Percentiles rank a stretch among this genome's conserved stretches.
These are phyloP conservation scores for Centrapalus pauciflorus DNA, from an alignment of 129 eudicot species.

Conservation along the genomic window DNA sequence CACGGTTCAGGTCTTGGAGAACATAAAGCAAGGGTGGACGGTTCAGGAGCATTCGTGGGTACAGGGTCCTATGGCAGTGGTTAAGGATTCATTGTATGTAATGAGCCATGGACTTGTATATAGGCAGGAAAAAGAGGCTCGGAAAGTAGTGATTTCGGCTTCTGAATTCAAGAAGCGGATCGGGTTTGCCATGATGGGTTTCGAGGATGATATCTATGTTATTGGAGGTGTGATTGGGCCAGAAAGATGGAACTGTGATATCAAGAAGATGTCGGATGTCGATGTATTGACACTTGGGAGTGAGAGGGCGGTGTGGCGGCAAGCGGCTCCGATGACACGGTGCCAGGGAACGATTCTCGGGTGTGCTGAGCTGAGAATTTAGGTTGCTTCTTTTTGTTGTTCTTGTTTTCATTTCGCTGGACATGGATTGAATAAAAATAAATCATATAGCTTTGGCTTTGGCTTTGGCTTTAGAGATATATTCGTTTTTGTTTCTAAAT, in stretches of 20 bases:
- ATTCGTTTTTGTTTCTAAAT: neutral
- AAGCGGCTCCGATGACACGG: constrained; percentile 68
- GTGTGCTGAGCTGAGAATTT: constrained; percentile 73
- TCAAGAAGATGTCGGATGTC: constrained; percentile 66
- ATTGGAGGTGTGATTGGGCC: constrained; percentile 94
- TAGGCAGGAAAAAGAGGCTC: constrained; percentile 49
- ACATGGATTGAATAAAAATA: constrained; percentile 12
- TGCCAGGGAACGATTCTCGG: constrained; percentile 87
- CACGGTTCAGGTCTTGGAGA: constrained; percentile 68
- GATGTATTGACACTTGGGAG: constrained; percentile 71
- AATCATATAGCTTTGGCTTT: neutral
- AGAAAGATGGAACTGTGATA: constrained; percentile 69
- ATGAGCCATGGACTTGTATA: constrained; percentile 78
- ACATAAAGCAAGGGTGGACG: constrained; percentile 50
- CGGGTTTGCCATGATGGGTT: constrained; percentile 72
- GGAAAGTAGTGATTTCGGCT: constrained; percentile 62
- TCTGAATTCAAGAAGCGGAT: constrained; percentile 63
- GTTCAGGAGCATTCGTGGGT: constrained; percentile 74
- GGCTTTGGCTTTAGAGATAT: constrained; percentile 3
- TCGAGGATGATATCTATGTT: constrained; percentile 65
- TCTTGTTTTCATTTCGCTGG: constrained; percentile 1
- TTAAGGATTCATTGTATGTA: constrained; percentile 54
- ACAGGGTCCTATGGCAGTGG: constrained; percentile 90
- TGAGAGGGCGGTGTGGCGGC: constrained; percentile 78
- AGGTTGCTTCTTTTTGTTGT: constrained; percentile 23